Evolutionary conservation across 306 rosid species (phyloP).

Genomic region (Cicer pinnatifidum): DNA sequence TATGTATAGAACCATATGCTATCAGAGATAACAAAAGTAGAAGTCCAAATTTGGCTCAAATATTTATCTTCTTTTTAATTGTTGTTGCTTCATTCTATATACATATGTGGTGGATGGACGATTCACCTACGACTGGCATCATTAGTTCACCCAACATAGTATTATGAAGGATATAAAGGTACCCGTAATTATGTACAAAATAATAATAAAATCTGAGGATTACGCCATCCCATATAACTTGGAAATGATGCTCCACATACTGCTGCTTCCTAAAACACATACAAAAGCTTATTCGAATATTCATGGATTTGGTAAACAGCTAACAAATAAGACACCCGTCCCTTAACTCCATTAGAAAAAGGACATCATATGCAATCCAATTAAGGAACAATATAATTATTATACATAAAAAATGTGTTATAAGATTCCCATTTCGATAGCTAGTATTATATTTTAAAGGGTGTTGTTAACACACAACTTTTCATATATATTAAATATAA

Average conservation of each 20-base stretch:
- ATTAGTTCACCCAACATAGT: conserved; percentile 45
- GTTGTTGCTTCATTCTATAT: no score
- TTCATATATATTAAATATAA: no score
- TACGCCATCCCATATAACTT: conserved; percentile 58
- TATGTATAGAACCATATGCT: no score
- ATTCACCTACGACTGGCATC: conserved; percentile 34
- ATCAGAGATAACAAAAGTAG: no score
- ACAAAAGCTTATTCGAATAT: conserved; percentile 58
- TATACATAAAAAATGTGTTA: background rate
- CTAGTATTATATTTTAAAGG: conserved; percentile 16
- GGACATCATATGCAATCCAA: conserved; percentile 38
- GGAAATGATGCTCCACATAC: conserved; percentile 65
- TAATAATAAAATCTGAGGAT: conserved; percentile 42
- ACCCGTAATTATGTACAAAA: conserved; percentile 27
- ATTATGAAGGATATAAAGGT: conserved; percentile 40
- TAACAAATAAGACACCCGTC: conserved; percentile 44
- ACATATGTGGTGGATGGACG: conserved; percentile 33
- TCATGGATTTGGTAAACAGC: conserved; percentile 39
- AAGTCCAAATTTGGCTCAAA: no score
- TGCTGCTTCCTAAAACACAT: conserved; percentile 58
- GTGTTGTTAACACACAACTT: no score
- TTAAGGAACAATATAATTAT: conserved; percentile 13
- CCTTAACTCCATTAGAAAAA: conserved; percentile 36
- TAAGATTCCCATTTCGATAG: conserved; percentile 33
- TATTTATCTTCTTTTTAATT: no score